These are phyloP conservation scores for Colletotrichum trifolii DNA, from an alignment of 2,329 filamentous ascomycete genomes.

Conservation along the genomic window DNA sequence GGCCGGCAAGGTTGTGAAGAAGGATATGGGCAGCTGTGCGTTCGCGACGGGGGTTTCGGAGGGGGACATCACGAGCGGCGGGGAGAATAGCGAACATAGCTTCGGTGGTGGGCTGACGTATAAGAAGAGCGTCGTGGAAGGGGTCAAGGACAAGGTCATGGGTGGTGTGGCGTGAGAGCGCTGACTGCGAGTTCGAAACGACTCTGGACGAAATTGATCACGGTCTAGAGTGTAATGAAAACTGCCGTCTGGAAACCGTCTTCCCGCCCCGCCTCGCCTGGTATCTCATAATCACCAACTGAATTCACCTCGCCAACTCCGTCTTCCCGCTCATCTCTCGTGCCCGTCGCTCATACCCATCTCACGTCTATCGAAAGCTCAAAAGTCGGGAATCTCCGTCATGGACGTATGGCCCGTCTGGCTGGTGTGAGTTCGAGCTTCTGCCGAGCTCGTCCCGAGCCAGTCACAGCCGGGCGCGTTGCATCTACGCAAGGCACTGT, in stretches of 20 bases:
- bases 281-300: too few relatives aligned
- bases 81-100: slow-evolving; percentile 59
- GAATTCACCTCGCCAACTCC: too few relatives aligned
- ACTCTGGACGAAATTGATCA: too few relatives aligned
- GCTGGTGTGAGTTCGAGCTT: slow-evolving; percentile 67
- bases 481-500: slow-evolving; percentile 79
- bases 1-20: slow-evolving; percentile 58
- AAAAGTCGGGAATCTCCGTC: slow-evolving; percentile 50
- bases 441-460: slow-evolving; percentile 73
- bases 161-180: slow-evolving; percentile 37
- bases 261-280: too few relatives aligned
- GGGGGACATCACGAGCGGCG: slow-evolving; percentile 56
- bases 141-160: slow-evolving; percentile 39
- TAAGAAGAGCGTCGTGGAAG: slow-evolving; percentile 46
- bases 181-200: too few relatives aligned
- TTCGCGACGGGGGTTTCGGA: slow-evolving; percentile 62
- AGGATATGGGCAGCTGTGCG: slow-evolving; percentile 65
- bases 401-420: slow-evolving; percentile 68
- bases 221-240: too few relatives aligned
- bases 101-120: slow-evolving; percentile 64
- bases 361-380: background rate
- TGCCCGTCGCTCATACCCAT: too few relatives aligned
- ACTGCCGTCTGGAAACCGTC: too few relatives aligned
- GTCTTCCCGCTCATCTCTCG: too few relatives aligned
- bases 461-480: slow-evolving; percentile 71